A percentile compares a stretch with the other conserved stretches of the same genome.
These are phyloP conservation scores for Diaporthe nobilis DNA, from an alignment of 2,329 filamentous ascomycete genomes.

Conservation along the genomic window DNA sequence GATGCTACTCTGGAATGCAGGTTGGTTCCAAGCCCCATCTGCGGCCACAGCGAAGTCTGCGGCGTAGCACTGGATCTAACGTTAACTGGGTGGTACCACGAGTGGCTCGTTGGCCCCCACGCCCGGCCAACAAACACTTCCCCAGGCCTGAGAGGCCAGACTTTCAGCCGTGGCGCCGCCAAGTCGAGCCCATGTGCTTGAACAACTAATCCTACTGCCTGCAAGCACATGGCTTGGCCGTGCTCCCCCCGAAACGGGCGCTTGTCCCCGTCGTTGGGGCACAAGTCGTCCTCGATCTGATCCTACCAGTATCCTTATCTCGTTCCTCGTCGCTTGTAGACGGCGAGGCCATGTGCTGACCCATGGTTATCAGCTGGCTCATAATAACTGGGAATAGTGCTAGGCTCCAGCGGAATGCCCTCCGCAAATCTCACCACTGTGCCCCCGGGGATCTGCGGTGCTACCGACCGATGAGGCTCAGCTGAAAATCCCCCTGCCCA, in stretches of 20 bases:
- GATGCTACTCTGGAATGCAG: slow-evolving; percentile 18
- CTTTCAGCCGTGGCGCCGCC: slow-evolving; percentile 32
- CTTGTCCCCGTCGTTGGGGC: not conserved
- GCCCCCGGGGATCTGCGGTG: slow-evolving; percentile 29
- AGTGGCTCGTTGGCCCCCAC: slow-evolving; percentile 10
- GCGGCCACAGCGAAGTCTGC: not conserved
- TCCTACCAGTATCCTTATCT: too few species aligned
- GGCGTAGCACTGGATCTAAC: slow-evolving; percentile 10
- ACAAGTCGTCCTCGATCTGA: not conserved
- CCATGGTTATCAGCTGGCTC: not conserved
- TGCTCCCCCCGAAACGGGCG: not conserved
- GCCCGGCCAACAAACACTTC: not conserved
- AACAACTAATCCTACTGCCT: not conserved
- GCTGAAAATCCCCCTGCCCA: slow-evolving; percentile 40
- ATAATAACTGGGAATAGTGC: not conserved
- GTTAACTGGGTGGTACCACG: not conserved
- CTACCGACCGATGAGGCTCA: slow-evolving; percentile 39
- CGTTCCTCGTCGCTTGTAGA: not conserved
- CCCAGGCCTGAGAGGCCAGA: not conserved
- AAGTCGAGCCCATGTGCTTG: not conserved
- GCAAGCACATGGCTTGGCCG: not conserved
- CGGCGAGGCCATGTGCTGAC: not conserved
- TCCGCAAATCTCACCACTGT: slow-evolving; percentile 4
- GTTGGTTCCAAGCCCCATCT: slow-evolving; percentile 26
- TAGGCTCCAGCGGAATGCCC: slow-evolving; percentile 15